Base-by-base conservation (phyloP, 345 rosid genomes). In the Aquilaria sinensis region DNA sequence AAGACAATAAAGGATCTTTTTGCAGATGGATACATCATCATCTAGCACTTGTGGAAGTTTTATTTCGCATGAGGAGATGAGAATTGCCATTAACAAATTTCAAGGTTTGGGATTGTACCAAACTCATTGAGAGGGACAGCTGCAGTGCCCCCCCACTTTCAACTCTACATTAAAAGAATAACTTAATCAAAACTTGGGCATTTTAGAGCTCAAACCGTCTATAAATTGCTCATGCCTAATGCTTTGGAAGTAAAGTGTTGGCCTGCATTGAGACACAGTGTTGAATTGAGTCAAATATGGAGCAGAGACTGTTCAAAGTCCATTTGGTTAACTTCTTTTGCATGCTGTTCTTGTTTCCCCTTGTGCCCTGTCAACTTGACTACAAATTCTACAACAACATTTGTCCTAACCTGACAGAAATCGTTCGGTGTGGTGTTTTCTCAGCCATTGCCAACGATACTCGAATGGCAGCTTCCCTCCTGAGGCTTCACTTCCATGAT, bases 401-500 rank as follows among this genome's bases (percentile, higher is more conserved):
- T 51, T 86, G 93, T 69, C 89, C 89, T 2, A 65, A 30, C 58
- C 77, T 84, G 63, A 62, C 65, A 1, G 74, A 31, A 43, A 77
- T 80, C 29, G 81, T 86, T 43, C 78, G 80, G 16, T 70, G 8
- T 29, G 83, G 83, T 12, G 75, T 86, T 58, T 70, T 60, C 76
- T 76, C 83, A 0, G 93, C 93, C 15, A 74, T 84, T 8, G 14
- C 71, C 9, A 86, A 86, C 49, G 93, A 84, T 41, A 76, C 85
- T 2, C 74, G 93, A 57, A 84, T 84, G 84, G 85, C 85, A 0
- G 89, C 93, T 12, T 86, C 93, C 56, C 77, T 86, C 46, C 41
- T 83, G 65, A 74, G 89, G 65, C 87, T 86, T 68, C 88, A 83
- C 67, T 83, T 83, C 76, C 93, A 86, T 60, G 89, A 86, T 66